These are phyloP conservation scores for Verticillium nubilum DNA, from an alignment of 2,329 filamentous ascomycete species.

Conservation along the genomic window DNA sequence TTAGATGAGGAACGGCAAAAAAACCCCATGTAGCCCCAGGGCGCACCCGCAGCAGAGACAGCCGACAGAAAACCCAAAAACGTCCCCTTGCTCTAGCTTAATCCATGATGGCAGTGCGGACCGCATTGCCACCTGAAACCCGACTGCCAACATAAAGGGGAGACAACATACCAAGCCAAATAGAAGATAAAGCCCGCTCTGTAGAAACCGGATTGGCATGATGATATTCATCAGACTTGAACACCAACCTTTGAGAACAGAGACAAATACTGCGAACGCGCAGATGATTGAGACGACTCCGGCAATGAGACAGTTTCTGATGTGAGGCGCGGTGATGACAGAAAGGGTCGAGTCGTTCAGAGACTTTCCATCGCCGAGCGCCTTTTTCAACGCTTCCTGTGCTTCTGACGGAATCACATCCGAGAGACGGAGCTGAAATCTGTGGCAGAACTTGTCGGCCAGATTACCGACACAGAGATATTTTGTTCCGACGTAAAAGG, in stretches of 20 bases:
- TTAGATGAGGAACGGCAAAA: background rate
- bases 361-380: background rate
- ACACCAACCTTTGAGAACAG: background rate
- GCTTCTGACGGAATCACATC: background rate
- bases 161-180: background rate
- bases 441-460: constrained; percentile 2
- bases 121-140: background rate
- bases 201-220: background rate
- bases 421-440: background rate
- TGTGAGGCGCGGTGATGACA: background rate
- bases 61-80: background rate
- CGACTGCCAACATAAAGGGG: background rate
- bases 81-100: background rate
- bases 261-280: background rate
- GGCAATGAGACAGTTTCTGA: background rate
- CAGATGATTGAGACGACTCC: background rate
- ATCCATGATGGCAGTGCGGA: background rate
- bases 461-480: constrained; percentile 2
- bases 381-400: background rate
- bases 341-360: background rate
- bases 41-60: background rate
- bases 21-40: background rate
- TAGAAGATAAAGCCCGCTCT: background rate
- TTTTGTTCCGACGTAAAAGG: background rate
- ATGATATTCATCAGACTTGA: background rate